Base-by-base conservation (phyloP, 257 asterid genomes). In the Verbena officinalis region DNA sequence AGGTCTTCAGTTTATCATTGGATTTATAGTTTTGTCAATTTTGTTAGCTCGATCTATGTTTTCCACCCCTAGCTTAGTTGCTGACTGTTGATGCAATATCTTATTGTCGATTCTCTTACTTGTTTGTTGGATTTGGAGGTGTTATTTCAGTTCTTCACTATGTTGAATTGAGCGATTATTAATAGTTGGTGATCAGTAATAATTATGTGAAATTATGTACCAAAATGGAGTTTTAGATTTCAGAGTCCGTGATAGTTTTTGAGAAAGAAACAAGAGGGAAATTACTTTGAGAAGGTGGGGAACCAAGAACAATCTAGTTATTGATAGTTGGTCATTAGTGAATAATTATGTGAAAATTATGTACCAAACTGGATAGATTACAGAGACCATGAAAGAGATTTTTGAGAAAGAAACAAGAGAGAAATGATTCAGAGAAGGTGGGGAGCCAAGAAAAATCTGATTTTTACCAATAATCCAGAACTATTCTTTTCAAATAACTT, bases 1-100 rank as follows among this genome's bases (percentile, higher is more conserved):
- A 83, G 90, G 95, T 87, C 23, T 53, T 51, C 13, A 4, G 10
- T 67, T 68, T 67, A 34, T 7, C 46, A 14, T 38, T 13, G 33
- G 30, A 39, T 50, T 55, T 70, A 16, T 19, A 21, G 8, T 45
- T 62, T 67, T 59, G 5, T 27, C 23, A 10, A 10, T 22, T 20
- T 4, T 5, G 2, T 54, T 59, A 1, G 40, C 40, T 5, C 10
- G 44, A 42, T 57, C 55, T 33, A 4, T 24, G 5, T 34, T 49
- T 69, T 13, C 36, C 17, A 59, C 48, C 55, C 34, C 7, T 30
- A 44, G 70, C 23, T 14, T 24, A 1, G 17, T 36, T 45, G 7
- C 46, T 40, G 42, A 36, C 58, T n/a, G n/a, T n/a, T n/a, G 63
- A 54, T 59, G n/a, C 33, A 2, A 24, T 45, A 20, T 23, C 45